Evolutionary conservation across 2,329 filamentous ascomycete species (phyloP).

Genomic region (Cercospora sp.): DNA sequence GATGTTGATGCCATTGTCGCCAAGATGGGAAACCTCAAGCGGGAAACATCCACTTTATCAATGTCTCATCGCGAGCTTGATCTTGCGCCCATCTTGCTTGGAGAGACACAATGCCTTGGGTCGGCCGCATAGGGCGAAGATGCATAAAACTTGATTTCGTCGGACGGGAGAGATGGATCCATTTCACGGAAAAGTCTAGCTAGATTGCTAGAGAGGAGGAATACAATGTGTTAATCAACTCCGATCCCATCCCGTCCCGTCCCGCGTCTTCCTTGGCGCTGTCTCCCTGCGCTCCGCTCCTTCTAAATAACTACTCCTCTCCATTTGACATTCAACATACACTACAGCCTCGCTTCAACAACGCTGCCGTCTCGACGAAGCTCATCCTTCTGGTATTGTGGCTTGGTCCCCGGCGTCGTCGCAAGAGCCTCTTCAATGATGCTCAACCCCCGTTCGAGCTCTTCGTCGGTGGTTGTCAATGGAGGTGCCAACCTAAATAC

Average conservation of each 20-base stretch:
- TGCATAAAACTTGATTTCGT: not conserved
- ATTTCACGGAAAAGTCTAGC: too few relatives aligned
- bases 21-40: not conserved
- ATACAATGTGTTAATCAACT: not conserved
- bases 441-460: conserved; percentile 50
- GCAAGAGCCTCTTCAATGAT: conserved; percentile 60
- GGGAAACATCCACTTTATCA: not conserved
- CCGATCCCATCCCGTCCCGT: not conserved
- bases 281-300: not conserved
- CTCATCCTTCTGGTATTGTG: conserved; percentile 28
- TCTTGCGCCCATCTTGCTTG: not conserved
- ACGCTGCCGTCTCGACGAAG: not conserved
- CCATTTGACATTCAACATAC: too few relatives aligned
- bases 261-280: not conserved
- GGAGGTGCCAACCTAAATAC: conserved; percentile 37
- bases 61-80: not conserved
- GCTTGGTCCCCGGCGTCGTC: conserved; percentile 49
- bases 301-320: not conserved
- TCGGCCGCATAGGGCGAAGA: not conserved
- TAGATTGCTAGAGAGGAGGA: not conserved
- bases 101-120: not conserved
- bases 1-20: not conserved
- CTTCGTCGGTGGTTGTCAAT: conserved; percentile 34
- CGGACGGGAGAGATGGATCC: too few relatives aligned
- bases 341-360: conserved; percentile 13